A percentile compares a stretch with the other conserved stretches of the same genome.
Conservation (phyloP, 192 early-diverging fungal species). For the Backusella liffmaniae region DNA sequence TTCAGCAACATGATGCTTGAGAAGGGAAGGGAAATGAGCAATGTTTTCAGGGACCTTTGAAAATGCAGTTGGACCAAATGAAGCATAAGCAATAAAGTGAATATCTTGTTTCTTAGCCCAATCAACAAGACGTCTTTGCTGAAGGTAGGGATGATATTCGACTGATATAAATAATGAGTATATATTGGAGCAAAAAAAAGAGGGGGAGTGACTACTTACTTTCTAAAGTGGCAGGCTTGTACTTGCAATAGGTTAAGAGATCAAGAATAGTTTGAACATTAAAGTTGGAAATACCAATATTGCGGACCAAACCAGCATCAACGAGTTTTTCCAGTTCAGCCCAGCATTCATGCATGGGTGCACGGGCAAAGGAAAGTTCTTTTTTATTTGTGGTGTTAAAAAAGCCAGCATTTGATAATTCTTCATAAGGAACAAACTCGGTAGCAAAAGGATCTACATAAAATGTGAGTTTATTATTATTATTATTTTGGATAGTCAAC, state of each 20-base stretch:
- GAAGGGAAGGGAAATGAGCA: conserved; percentile 38
- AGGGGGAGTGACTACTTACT: neutral
- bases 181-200: neutral
- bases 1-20: conserved; percentile 43
- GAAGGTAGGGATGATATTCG: conserved; percentile 75
- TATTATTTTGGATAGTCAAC: neutral
- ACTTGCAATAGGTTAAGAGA: conserved; percentile 53
- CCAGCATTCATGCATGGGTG: conserved; percentile 65
- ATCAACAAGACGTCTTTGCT: conserved; percentile 61
- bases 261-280: conserved; percentile 44
- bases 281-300: conserved; percentile 78
- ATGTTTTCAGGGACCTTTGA: conserved; percentile 17
- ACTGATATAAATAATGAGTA: conserved; percentile 24
- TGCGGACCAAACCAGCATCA: conserved; percentile 49
- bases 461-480: neutral
- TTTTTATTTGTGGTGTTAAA: conserved; percentile 2
- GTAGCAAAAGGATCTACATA: neutral
- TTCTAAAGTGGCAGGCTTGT: conserved; percentile 72
- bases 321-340: conserved; percentile 71
- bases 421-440: neutral
- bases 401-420: conserved; percentile 27
- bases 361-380: conserved; percentile 37
- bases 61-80: conserved; percentile 55
- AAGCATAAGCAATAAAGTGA: conserved; percentile 70
- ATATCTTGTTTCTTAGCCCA: conserved; percentile 57